Percentiles rank a stretch among this genome's conserved stretches.
These are phyloP conservation scores for Cyclocybe cylindracea DNA, from an alignment of 768 basidiomycete species.

Conservation along the genomic window DNA sequence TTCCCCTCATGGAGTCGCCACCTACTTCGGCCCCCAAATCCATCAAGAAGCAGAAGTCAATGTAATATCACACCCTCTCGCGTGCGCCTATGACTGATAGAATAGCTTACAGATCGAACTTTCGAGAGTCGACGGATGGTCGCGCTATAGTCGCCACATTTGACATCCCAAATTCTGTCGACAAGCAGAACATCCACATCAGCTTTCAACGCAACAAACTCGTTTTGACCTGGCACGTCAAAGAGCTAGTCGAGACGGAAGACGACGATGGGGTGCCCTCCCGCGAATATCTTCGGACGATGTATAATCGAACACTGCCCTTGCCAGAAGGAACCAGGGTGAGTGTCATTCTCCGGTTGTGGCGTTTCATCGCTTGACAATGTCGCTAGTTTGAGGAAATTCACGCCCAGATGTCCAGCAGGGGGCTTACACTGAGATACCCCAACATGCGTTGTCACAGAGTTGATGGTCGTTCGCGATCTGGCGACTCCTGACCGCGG, in stretches of 20 bases:
- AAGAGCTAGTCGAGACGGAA: constrained; percentile 60
- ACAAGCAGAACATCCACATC: constrained; percentile 75
- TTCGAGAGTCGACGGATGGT: constrained; percentile 73
- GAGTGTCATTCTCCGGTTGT: constrained; percentile 18
- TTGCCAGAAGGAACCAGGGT: constrained; percentile 76
- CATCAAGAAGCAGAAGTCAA: constrained; percentile 61
- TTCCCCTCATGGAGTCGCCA: constrained; percentile 39
- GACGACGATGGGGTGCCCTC: constrained; percentile 62
- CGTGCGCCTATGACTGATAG: constrained; percentile 11
- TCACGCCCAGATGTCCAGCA: constrained; percentile 63
- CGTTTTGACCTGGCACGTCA: constrained; percentile 65
- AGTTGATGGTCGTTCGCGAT: constrained; percentile 43
- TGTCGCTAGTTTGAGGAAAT: constrained; percentile 68
- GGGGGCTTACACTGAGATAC: constrained; percentile 63
- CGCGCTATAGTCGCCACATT: constrained; percentile 71
- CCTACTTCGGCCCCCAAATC: constrained; percentile 39
- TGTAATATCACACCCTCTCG: constrained; percentile 38
- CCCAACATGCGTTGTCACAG: constrained; percentile 57
- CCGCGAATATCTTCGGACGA: constrained; percentile 63
- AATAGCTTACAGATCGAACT: constrained; percentile 51
- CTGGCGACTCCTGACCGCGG: constrained; percentile 36
- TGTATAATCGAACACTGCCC: constrained; percentile 67
- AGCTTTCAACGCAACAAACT: constrained; percentile 66
- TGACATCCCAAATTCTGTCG: constrained; percentile 60
- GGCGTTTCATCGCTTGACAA: background rate